Evolutionary conservation across 2,329 filamentous ascomycete genomes (phyloP).

Genomic region (Cercospora nicotianae): DNA sequence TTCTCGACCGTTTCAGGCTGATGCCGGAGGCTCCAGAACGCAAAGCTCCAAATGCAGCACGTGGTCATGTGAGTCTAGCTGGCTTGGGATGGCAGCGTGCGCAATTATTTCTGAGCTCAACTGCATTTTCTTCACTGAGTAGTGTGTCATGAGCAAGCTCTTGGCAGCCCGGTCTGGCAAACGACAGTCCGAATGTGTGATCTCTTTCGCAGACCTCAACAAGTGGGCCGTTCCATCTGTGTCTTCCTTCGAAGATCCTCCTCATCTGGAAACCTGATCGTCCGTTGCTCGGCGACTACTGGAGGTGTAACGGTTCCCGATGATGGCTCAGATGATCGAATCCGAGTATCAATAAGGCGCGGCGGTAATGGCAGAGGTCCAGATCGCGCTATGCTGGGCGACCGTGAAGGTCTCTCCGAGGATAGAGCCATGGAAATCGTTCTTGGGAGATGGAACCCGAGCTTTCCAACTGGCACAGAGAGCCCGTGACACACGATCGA

Average conservation of each 20-base stretch:
- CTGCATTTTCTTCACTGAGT: not conserved
- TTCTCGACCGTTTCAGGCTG: not conserved
- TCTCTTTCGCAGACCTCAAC: not conserved
- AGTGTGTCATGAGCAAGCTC: not conserved
- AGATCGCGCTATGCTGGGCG: slow-evolving; percentile 20
- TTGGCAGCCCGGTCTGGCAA: not conserved
- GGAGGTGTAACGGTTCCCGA: slow-evolving; percentile 17
- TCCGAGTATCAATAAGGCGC: not conserved
- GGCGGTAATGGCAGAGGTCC: not conserved
- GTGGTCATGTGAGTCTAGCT: not conserved
- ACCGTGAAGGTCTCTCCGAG: slow-evolving; percentile 38
- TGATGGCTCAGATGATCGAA: not conserved
- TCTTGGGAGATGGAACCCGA: slow-evolving; percentile 62
- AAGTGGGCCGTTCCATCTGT: not conserved
- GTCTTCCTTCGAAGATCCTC: not conserved
- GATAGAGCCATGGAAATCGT: slow-evolving; percentile 60
- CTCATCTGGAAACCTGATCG: slow-evolving; percentile 38
- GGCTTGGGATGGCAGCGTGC: not conserved
- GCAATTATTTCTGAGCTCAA: not conserved
- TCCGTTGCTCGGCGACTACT: slow-evolving; percentile 30
- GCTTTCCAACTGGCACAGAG: slow-evolving; percentile 73
- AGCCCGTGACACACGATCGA: slow-evolving; percentile 84
- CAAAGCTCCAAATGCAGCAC: not conserved
- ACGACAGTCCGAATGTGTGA: not conserved
- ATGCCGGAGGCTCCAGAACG: not conserved